These are phyloP conservation scores for Myxozyma vanderwaltii DNA, from an alignment of 805 yeast species.

Conservation along the genomic window DNA sequence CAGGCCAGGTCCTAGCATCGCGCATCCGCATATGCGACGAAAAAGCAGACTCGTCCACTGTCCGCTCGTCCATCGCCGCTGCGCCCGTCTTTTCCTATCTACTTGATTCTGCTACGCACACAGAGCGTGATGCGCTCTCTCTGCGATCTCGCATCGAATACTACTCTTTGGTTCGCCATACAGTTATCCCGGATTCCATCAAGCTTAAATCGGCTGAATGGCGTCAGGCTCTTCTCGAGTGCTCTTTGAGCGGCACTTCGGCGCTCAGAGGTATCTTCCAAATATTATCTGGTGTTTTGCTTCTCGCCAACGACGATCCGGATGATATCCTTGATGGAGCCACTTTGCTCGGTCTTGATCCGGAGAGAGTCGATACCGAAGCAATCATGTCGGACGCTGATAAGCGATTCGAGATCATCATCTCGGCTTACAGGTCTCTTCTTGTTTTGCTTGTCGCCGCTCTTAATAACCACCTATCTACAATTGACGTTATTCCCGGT, in stretches of 20 bases:
- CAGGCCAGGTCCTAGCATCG: slow-evolving; percentile 30
- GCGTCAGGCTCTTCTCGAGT: slow-evolving; percentile 44
- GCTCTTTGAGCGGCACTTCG: slow-evolving; percentile 42
- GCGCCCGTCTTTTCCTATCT: slow-evolving; percentile 24
- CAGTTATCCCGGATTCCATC: neutral
- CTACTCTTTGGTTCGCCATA: slow-evolving; percentile 8
- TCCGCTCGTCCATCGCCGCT: neutral
- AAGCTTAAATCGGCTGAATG: slow-evolving; percentile 43
- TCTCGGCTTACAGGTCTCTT: slow-evolving; percentile 42
- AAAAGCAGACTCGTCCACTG: slow-evolving; percentile 11
- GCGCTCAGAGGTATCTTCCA: slow-evolving; percentile 41
- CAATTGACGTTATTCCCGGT: slow-evolving; percentile 33
- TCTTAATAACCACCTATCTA: slow-evolving; percentile 42
- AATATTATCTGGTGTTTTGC: slow-evolving; percentile 45
- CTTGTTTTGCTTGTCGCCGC: slow-evolving; percentile 41
- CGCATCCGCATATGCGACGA: slow-evolving; percentile 27
- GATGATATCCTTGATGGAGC: slow-evolving; percentile 48
- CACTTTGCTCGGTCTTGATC: slow-evolving; percentile 45
- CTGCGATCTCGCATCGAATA: slow-evolving; percentile 4
- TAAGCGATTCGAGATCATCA: slow-evolving; percentile 38
- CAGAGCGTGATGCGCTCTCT: slow-evolving; percentile 16
- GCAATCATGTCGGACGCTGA: slow-evolving; percentile 6
- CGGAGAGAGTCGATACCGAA: slow-evolving; percentile 37
- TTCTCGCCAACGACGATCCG: slow-evolving; percentile 42
- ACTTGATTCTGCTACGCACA: slow-evolving; percentile 16